A percentile compares a stretch with the other conserved stretches of the same genome.
phyloP scores from a whole-genome alignment of 345 rosid genomes.

The Euphorbia pulcherrima region DNA sequence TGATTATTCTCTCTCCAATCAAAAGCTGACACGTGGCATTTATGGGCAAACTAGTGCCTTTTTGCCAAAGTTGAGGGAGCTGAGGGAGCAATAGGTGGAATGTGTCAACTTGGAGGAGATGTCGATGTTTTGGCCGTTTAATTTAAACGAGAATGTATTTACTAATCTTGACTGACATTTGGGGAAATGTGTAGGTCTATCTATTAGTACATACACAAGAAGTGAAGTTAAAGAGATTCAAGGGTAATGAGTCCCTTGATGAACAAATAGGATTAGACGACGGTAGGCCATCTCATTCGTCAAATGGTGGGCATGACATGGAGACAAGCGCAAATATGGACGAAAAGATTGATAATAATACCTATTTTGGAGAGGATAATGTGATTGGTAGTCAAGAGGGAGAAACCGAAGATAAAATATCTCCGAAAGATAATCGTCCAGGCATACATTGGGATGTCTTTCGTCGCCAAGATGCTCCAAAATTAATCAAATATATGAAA shows the following conservation, averaged over 20 bases:
- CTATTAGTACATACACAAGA: constrained; percentile 54
- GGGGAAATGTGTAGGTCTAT: constrained; percentile 44
- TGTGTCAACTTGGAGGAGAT: no score
- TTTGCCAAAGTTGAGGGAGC: no score
- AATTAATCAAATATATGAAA: constrained; percentile 52
- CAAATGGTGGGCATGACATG: constrained; percentile 29
- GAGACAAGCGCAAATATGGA: constrained; percentile 26
- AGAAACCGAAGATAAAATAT: constrained; percentile 17
- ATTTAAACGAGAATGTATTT: not conserved
- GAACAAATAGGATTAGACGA: constrained; percentile 28
- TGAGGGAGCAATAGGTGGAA: no score
- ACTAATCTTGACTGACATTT: constrained; percentile 15
- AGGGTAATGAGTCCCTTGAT: constrained; percentile 24
- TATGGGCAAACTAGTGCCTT: no score
- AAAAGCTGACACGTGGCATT: no score
- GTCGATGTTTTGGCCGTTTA: not conserved
- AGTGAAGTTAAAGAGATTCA: constrained; percentile 31
- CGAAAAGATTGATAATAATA: constrained; percentile 10
- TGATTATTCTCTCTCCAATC: no score
- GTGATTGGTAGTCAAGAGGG: not conserved
- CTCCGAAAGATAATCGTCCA: constrained; percentile 23
- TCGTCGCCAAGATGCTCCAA: constrained; percentile 70
- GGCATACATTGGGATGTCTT: constrained; percentile 88
- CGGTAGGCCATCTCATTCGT: constrained; percentile 29
- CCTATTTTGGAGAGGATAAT: not conserved